Conservation (phyloP, 306 rosid species). For the Quercus wislizeni region DNA sequence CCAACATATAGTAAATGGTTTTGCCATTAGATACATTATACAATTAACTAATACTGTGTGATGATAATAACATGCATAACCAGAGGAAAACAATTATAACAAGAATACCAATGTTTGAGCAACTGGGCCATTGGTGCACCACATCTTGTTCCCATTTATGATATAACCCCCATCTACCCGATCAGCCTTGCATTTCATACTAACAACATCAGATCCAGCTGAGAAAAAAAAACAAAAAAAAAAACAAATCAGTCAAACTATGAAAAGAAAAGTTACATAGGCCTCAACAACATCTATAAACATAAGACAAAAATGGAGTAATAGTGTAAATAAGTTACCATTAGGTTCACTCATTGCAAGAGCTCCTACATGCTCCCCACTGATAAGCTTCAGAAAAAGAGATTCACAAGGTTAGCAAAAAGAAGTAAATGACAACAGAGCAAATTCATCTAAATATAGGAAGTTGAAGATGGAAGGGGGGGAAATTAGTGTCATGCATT, state of each 20-base stretch:
- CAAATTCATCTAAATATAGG: background rate
- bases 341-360: conserved; percentile 98
- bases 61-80: background rate
- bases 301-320: conserved; percentile 12
- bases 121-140: conserved; percentile 95
- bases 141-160: conserved; percentile 93
- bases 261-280: conserved; percentile 1
- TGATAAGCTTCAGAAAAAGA: conserved; percentile 65
- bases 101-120: conserved; percentile 83
- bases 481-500: background rate
- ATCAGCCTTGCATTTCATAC: conserved; percentile 98
- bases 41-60: background rate
- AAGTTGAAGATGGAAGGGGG: background rate
- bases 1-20: background rate
- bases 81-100: background rate
- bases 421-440: background rate
- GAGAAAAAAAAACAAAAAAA: conserved; percentile 10
- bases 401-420: conserved; percentile 27
- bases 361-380: conserved; percentile 96
- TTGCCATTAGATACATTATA: background rate
- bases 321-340: conserved; percentile 44
- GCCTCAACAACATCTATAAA: conserved; percentile 18
- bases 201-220: conserved; percentile 99
- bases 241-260: conserved; percentile 6
- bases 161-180: conserved; percentile 80